These are phyloP conservation scores for Quercus wislizeni DNA, from an alignment of 306 rosid genomes.

Conservation along the genomic window DNA sequence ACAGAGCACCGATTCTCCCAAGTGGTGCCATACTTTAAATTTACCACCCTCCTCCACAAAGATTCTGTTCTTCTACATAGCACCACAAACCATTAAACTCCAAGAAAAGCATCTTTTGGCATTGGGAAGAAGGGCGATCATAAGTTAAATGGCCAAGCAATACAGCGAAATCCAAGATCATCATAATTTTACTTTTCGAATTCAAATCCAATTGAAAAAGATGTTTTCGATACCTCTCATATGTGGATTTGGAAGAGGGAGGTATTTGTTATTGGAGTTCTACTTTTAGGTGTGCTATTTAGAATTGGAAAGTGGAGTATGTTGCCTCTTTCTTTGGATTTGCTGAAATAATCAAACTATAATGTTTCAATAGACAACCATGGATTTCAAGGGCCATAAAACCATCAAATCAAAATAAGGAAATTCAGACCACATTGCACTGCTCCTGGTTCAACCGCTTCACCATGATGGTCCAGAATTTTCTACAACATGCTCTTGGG, in stretches of 20 bases:
- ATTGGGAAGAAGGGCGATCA: neutral
- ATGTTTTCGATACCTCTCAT: no score
- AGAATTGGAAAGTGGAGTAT: no score
- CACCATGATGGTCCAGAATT: neutral
- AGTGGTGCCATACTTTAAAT: no score
- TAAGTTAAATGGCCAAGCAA: neutral
- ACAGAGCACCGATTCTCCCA: no score
- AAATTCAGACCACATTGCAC: neutral
- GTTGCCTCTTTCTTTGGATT: no score
- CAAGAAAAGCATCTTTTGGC: neutral
- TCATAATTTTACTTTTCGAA: neutral
- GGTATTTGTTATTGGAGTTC: no score
- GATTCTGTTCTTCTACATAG: no score
- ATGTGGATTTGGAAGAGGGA: no score
- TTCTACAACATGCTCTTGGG: neutral
- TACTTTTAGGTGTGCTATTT: no score
- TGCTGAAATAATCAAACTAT: neutral
- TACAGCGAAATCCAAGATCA: neutral
- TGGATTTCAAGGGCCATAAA: no score
- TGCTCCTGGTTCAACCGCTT: neutral
- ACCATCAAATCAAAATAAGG: neutral
- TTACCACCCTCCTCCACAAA: no score
- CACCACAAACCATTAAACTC: neutral
- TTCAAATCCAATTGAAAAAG: neutral
- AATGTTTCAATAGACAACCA: no score